Conservation (phyloP, 208 protist genomes). For the Leishmania aethiopica region DNA sequence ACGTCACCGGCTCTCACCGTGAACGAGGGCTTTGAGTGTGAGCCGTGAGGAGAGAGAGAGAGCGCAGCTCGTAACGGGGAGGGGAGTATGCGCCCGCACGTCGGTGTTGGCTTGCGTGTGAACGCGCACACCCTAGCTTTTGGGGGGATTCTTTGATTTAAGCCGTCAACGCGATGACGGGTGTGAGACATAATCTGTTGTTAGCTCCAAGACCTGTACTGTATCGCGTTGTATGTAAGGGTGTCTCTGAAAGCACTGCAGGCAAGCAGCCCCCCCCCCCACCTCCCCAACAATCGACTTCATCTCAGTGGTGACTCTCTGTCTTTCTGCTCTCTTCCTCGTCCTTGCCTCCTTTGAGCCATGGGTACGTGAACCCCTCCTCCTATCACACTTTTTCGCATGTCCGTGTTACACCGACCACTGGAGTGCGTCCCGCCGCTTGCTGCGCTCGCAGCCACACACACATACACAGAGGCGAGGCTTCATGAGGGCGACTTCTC, state of each 20-base stretch:
- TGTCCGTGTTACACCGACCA: background rate
- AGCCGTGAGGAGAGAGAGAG: background rate
- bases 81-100: background rate
- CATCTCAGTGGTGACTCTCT: background rate
- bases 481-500: background rate
- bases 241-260: background rate
- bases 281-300: background rate
- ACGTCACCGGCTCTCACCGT: background rate
- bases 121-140: background rate
- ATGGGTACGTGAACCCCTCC: background rate
- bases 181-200: background rate
- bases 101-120: background rate
- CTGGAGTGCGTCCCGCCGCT: background rate
- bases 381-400: background rate
- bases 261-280: background rate
- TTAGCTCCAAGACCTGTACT: background rate
- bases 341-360: background rate
- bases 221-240: background rate
- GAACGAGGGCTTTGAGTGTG: background rate
- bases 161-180: background rate
- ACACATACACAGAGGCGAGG: background rate
- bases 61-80: background rate
- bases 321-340: background rate
- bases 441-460: background rate
- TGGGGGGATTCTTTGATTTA: background rate